Percentiles rank a stretch among this genome's conserved stretches.
phyloP scores from a whole-genome alignment of 225 moss, liverwort and hornwort species.

The Polytrichum commune region DNA sequence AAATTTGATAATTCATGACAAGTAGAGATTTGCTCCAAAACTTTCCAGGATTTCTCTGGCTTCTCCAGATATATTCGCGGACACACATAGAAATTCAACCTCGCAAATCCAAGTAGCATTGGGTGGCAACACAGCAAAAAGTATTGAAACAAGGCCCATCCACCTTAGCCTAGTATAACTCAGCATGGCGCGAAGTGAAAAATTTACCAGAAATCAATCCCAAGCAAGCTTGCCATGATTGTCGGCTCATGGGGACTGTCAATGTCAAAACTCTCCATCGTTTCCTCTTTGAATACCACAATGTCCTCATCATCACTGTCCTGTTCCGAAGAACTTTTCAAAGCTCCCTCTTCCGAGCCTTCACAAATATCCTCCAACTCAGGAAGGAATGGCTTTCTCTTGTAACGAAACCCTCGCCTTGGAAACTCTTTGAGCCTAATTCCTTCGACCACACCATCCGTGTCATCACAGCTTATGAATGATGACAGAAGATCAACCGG shows the following conservation, averaged over 20 bases:
- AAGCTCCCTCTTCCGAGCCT: constrained; percentile 35
- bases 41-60: too few species aligned
- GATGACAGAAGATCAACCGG: constrained; percentile 36
- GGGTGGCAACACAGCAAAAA: too few species aligned
- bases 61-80: too few species aligned
- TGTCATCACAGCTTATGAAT: constrained; percentile 33
- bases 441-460: constrained; percentile 26
- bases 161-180: too few species aligned
- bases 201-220: constrained; percentile 44
- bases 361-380: constrained; percentile 48
- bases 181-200: too few species aligned
- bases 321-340: constrained; percentile 35
- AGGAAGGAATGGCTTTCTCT: constrained; percentile 40
- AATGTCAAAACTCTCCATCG: constrained; percentile 6
- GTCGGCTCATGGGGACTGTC: constrained; percentile 24
- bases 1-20: too few species aligned
- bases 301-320: constrained; percentile 37
- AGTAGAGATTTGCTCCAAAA: too few species aligned
- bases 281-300: constrained; percentile 22
- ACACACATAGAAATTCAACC: too few species aligned
- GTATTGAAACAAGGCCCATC: too few species aligned
- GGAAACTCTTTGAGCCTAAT: constrained; percentile 33
- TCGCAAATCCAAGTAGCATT: too few species aligned
- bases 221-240: constrained; percentile 29
- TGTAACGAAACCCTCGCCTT: constrained; percentile 31